Conservation (phyloP, 2,329 filamentous ascomycete genomes). For the Paraphoma sp. region DNA sequence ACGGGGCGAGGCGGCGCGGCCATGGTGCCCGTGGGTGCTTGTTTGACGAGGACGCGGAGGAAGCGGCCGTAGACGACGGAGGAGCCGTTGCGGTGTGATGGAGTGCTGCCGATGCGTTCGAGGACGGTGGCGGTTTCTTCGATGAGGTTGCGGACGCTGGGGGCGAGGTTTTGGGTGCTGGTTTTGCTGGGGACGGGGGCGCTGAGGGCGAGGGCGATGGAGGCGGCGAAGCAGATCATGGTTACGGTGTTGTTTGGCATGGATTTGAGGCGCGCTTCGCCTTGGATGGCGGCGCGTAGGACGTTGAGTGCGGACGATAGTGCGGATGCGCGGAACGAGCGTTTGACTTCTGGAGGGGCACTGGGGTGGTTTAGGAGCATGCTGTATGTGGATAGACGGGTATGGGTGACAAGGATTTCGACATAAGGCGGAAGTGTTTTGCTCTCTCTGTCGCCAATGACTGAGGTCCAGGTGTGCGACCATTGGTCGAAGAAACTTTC, state of each 20-base stretch:
- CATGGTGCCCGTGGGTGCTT: slow-evolving; percentile 29
- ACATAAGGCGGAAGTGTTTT: slow-evolving; percentile 72
- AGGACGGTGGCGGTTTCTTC: slow-evolving; percentile 73
- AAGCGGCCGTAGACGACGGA: slow-evolving; percentile 67
- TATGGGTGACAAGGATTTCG: slow-evolving; percentile 75
- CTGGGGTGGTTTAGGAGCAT: slow-evolving; percentile 78
- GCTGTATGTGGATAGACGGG: slow-evolving; percentile 75
- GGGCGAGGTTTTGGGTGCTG: slow-evolving; percentile 36
- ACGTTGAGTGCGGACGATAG: slow-evolving; percentile 77
- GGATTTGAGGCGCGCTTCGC: slow-evolving; percentile 71
- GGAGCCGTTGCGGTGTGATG: slow-evolving; percentile 70
- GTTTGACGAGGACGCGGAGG: slow-evolving; percentile 53
- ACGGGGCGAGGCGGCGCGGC: not conserved
- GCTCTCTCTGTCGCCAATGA: slow-evolving; percentile 47
- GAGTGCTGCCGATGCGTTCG: slow-evolving; percentile 71
- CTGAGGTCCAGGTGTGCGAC: slow-evolving; percentile 64
- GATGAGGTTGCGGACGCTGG: slow-evolving; percentile 50
- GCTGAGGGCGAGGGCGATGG: slow-evolving; percentile 58
- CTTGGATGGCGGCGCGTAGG: slow-evolving; percentile 75
- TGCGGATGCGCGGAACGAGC: slow-evolving; percentile 75
- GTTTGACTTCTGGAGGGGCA: slow-evolving; percentile 72
- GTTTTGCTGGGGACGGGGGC: slow-evolving; percentile 30
- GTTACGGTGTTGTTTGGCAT: slow-evolving; percentile 83
- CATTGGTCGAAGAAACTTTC: slow-evolving; percentile 71
- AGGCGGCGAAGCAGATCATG: slow-evolving; percentile 74